Evolutionary conservation across 2,329 filamentous ascomycete species (phyloP), one percentile per base, ranked within the genome.

Genomic region (Capronia americana): DNA sequence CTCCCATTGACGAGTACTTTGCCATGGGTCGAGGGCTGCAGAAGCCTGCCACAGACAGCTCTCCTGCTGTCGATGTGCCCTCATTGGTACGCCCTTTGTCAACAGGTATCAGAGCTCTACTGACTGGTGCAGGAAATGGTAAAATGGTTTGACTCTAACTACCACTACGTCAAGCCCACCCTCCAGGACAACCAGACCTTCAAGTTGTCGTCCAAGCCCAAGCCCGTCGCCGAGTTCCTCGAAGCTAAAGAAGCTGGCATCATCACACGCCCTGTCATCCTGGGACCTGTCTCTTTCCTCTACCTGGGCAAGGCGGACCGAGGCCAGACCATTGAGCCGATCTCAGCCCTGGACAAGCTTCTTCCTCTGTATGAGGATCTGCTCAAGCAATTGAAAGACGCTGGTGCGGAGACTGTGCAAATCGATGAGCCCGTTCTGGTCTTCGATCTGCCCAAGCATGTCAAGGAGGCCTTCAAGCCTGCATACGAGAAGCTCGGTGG

Each of bases 81-180:
- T 88, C 87, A 78, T 85, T 97, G 83, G 85, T 87, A 81, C 76
- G 83, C 79, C 79, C 23, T 54, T 32, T 17, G 12, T 69, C n/a
- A 69, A 75, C 58, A 17, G 7, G 14, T n/a, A 2, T 12, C 8
- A 26, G 32, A 30, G 6, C 12, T 11, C n/a, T 48, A 20, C 68
- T 66, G 57, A 68, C 56, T 23, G 41, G 17, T 67, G 32, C 67
- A 86, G 85, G 95, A 99, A 88, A 99, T 99, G 95, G 95, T 99
- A 77, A 99, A 99, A 88, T 99, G 95, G 95, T 99, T 99, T 80
- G 95, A 99, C 87, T 97, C 93, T 73, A 99, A 99, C 91, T 99
- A 99, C 90, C 95, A 98, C 88, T 99, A 99, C 83, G 95, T 98
- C 85, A 98, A 98, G 90, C 95, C 95, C 72, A 97, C 95, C 70